These are phyloP conservation scores for Pichia sp. DNA, from an alignment of 1,139 yeast species.

Conservation along the genomic window DNA sequence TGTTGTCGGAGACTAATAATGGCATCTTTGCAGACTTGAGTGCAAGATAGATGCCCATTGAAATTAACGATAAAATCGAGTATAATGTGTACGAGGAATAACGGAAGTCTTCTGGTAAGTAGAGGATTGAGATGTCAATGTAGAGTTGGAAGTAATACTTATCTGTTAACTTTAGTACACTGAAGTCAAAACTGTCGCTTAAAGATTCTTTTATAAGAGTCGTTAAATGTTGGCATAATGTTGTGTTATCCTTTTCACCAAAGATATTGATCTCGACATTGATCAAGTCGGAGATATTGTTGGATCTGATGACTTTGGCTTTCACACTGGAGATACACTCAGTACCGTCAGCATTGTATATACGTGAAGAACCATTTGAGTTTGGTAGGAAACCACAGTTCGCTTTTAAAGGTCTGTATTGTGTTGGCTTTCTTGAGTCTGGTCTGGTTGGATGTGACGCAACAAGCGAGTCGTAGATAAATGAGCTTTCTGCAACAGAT, in stretches of 20 bases:
- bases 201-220: slow-evolving; percentile 49
- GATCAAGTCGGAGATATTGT: slow-evolving; percentile 43
- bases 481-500: slow-evolving; percentile 86
- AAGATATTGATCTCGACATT: slow-evolving; percentile 77
- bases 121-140: slow-evolving; percentile 76
- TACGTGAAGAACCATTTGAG: slow-evolving; percentile 90
- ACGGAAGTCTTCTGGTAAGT: slow-evolving; percentile 45
- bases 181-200: slow-evolving; percentile 46
- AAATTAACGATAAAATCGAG: slow-evolving; percentile 58
- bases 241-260: slow-evolving; percentile 69
- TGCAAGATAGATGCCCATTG: slow-evolving; percentile 79
- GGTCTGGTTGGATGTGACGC: slow-evolving; percentile 31
- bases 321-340: slow-evolving; percentile 92
- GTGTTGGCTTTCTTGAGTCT: slow-evolving; percentile 72
- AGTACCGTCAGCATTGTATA: slow-evolving; percentile 82
- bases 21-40: slow-evolving; percentile 79
- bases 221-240: slow-evolving; percentile 56
- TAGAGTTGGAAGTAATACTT: slow-evolving; percentile 73
- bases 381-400: slow-evolving; percentile 77
- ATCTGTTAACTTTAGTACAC: slow-evolving; percentile 59
- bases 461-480: slow-evolving; percentile 68
- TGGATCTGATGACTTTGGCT: slow-evolving; percentile 69
- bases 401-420: slow-evolving; percentile 85
- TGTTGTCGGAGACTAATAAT: slow-evolving; percentile 58
- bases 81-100: slow-evolving; percentile 60